Conservation (phyloP, 371 early-diverging fungal genomes). For the Batrachochytrium dendrobatidis region DNA sequence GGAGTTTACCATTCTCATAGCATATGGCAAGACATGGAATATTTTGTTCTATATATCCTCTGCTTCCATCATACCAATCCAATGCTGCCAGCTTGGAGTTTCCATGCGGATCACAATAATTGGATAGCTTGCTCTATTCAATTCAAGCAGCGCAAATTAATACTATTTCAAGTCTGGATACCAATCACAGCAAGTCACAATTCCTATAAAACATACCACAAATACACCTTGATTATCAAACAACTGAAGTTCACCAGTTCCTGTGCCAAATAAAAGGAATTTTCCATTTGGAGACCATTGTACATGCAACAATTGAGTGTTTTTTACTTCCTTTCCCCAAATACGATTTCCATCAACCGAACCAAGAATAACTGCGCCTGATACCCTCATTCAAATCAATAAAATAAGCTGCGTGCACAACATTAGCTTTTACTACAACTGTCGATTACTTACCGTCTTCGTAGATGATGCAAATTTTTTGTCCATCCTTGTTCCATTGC, state of each 20-base stretch:
- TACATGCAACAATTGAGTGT: slow-evolving; percentile 30
- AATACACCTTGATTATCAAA: slow-evolving; percentile 42
- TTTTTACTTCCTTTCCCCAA: slow-evolving; percentile 48
- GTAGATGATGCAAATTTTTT: slow-evolving; percentile 47
- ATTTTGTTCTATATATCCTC: slow-evolving; percentile 35
- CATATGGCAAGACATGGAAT: slow-evolving; percentile 45
- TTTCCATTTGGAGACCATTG: slow-evolving; percentile 52
- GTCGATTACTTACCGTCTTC: slow-evolving; percentile 35
- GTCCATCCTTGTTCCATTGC: slow-evolving; percentile 47
- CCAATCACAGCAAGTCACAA: too few relatives aligned
- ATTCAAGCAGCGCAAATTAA: neutral
- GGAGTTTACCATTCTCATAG: slow-evolving; percentile 47
- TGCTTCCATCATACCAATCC: slow-evolving; percentile 46
- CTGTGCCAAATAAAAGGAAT: slow-evolving; percentile 39
- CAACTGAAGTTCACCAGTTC: slow-evolving; percentile 36
- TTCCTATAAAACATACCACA: slow-evolving; percentile 29
- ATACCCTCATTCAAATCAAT: neutral
- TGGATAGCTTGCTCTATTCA: slow-evolving; percentile 31
- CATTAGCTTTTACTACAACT: too few relatives aligned
- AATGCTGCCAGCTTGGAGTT: slow-evolving; percentile 35
- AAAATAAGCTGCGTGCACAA: neutral
- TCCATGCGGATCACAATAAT: slow-evolving; percentile 23
- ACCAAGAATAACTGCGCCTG: slow-evolving; percentile 55
- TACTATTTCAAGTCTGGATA: too few relatives aligned
- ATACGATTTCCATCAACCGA: slow-evolving; percentile 50